phyloP scores from a whole-genome alignment of 345 rosid species.

The Eucalyptus pauciflora region DNA sequence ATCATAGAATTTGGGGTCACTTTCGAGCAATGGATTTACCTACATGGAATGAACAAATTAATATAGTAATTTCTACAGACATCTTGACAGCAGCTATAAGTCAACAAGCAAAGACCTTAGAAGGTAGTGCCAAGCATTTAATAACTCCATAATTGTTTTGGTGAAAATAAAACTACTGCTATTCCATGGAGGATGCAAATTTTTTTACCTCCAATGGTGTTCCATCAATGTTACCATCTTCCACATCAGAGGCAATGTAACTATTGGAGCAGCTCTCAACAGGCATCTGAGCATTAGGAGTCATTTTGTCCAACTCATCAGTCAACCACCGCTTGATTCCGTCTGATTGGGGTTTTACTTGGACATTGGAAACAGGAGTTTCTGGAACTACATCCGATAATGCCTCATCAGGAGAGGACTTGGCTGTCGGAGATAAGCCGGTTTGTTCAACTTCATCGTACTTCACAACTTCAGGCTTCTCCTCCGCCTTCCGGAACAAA shows the following conservation, averaged over 20 bases:
- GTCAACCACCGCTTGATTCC: slow-evolving; percentile 15
- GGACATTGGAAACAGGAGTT: slow-evolving; percentile 4
- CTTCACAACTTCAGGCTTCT: slow-evolving; percentile 21
- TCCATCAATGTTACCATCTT: slow-evolving; percentile 31
- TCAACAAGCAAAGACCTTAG: neutral
- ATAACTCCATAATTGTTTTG: neutral
- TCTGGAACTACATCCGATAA: slow-evolving; percentile 62
- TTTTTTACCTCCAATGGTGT: slow-evolving; percentile 28
- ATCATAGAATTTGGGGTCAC: slow-evolving; percentile 3
- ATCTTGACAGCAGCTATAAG: neutral
- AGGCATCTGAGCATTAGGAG: slow-evolving; percentile 8
- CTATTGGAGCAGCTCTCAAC: slow-evolving; percentile 35
- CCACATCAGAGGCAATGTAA: slow-evolving; percentile 35
- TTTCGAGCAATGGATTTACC: slow-evolving; percentile 19
- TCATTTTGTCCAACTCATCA: slow-evolving; percentile 10
- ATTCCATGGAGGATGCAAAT: neutral
- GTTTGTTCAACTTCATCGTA: slow-evolving; percentile 40
- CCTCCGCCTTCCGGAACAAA: slow-evolving; percentile 69
- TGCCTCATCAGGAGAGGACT: slow-evolving; percentile 50
- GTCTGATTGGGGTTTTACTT: neutral
- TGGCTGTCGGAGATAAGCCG: slow-evolving; percentile 38
- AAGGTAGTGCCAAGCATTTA: neutral
- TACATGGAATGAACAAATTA: slow-evolving; percentile 1
- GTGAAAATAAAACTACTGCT: neutral
- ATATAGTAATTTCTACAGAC: neutral